Evolutionary conservation across 352 stramenopile genomes (phyloP).

Genomic region (Pythium coloratum): DNA sequence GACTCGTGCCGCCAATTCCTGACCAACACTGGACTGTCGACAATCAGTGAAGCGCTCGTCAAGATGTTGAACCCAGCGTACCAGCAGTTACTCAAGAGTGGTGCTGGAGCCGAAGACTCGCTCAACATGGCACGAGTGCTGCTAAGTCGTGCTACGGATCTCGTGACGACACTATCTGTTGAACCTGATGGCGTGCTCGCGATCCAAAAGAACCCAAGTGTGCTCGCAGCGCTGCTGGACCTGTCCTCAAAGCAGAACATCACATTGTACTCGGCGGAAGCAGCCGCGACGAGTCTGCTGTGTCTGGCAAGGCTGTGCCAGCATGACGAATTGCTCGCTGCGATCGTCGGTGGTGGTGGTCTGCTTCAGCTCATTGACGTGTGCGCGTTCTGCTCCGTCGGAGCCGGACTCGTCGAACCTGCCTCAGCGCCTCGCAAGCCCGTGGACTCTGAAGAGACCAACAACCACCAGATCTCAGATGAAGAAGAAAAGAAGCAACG

Average conservation of each 20-base stretch:
- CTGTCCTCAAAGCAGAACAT: conserved; percentile 63
- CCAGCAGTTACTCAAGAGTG: conserved; percentile 57
- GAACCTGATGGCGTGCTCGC: conserved; percentile 41
- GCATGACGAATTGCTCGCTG: conserved; percentile 45
- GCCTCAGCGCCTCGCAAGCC: neutral
- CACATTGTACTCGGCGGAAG: conserved; percentile 55
- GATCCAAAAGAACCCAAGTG: conserved; percentile 56
- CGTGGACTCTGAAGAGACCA: conserved; percentile 28
- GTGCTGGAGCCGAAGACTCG: conserved; percentile 21
- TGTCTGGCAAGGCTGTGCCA: conserved; percentile 67
- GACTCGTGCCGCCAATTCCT: conserved; percentile 57
- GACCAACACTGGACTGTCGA: conserved; percentile 46
- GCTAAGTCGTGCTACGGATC: conserved; percentile 68
- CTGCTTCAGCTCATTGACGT: conserved; percentile 69
- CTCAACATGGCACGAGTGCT: conserved; percentile 48
- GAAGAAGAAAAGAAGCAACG: conserved; percentile 25
- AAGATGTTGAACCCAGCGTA: conserved; percentile 72
- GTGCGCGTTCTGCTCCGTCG: conserved; percentile 59
- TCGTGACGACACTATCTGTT: conserved; percentile 53
- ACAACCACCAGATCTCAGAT: conserved; percentile 22
- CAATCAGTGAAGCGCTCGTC: conserved; percentile 58
- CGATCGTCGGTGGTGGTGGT: conserved; percentile 66
- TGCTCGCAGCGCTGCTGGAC: conserved; percentile 62
- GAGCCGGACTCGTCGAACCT: conserved; percentile 35
- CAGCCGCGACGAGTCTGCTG: conserved; percentile 54